phyloP scores from a whole-genome alignment of 2,329 filamentous ascomycete genomes.

The Colletotrichum ledebouriae region DNA sequence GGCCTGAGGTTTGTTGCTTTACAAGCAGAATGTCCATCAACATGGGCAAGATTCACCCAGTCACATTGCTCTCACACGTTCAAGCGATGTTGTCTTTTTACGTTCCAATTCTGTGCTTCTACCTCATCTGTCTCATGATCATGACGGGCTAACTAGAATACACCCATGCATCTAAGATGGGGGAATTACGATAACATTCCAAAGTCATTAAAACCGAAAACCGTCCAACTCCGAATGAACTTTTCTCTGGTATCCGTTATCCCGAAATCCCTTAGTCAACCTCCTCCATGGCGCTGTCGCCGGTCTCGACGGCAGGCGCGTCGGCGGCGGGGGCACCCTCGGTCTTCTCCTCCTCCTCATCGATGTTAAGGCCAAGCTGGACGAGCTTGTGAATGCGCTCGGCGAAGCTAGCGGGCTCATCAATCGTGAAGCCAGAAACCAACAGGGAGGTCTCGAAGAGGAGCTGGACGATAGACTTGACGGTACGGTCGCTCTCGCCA shows the following conservation, averaged over 20 bases:
- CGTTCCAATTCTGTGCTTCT: slow-evolving; percentile 51
- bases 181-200: slow-evolving; percentile 52
- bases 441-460: slow-evolving; percentile 99
- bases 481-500: slow-evolving; percentile 97
- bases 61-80: not conserved
- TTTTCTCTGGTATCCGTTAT: slow-evolving; percentile 53
- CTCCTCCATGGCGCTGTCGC: slow-evolving; percentile 99
- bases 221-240: slow-evolving; percentile 57
- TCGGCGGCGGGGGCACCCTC: slow-evolving; percentile 71
- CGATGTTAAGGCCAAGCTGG: slow-evolving; percentile 95
- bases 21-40: too few relatives aligned
- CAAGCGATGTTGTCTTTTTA: slow-evolving; percentile 26
- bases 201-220: slow-evolving; percentile 49
- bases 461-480: slow-evolving; percentile 98
- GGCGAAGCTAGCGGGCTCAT: slow-evolving; percentile 97
- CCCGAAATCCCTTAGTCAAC: slow-evolving; percentile 80
- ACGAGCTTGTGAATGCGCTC: slow-evolving; percentile 99
- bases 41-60: too few relatives aligned
- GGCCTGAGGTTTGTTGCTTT: too few relatives aligned
- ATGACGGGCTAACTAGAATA: slow-evolving; percentile 58
- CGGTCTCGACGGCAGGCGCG: slow-evolving; percentile 70
- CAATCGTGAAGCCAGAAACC: slow-evolving; percentile 99
- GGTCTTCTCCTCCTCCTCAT: slow-evolving; percentile 87
- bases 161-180: slow-evolving; percentile 49
- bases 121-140: slow-evolving; percentile 58